Evolutionary conservation across 768 basidiomycete species (phyloP), one percentile per base, ranked within the genome.

Genomic region (Rhizopogon salebrosus): DNA sequence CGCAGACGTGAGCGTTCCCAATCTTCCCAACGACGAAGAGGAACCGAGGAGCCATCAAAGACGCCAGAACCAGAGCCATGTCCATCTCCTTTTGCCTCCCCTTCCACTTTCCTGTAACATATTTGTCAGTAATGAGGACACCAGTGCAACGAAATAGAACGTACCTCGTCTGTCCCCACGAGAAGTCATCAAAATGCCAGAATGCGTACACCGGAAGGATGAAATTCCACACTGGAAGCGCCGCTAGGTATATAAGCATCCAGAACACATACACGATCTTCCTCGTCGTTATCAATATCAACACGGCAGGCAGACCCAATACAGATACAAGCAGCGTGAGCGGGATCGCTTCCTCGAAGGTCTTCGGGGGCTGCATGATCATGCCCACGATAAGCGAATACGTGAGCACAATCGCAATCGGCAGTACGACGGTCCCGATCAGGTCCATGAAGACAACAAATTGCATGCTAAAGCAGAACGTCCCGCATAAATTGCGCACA

Each of bases 381-480:
- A 90, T 87, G 59, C 82, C 82, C 62, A 89, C 84, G 65, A 97
- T 84, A 42, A 98, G 84, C 52, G 85, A 79, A 65, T 93, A 93
- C 3, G 97, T 98, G 48, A 99, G 78, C 50, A 78, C 72, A 62
- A 99, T 97, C 57, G 95, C 95, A 62, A 98, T 84, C 24, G 97
- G 97, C 16, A 98, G 81, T 20, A 97, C 94, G 60, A 92, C 82
- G 3, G 92, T 95, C 54, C 91, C 91, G 54, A 94, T 71, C 40
- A 95, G 81, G 69, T 98, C 94, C 91, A 98, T 94, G 74, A 95
- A 92, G 50, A 98, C 94, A 68, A 98, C 86, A 69, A 98, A 98
- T 68, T 98, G 97, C 95, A 98, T 98, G 71, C 93, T 97, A 74
- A 98, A 98, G 77, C 97, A 99, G 72, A 99, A 99, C 27, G 95